phyloP scores from a whole-genome alignment of 331 rosid species.

The Spiraea crenata region DNA sequence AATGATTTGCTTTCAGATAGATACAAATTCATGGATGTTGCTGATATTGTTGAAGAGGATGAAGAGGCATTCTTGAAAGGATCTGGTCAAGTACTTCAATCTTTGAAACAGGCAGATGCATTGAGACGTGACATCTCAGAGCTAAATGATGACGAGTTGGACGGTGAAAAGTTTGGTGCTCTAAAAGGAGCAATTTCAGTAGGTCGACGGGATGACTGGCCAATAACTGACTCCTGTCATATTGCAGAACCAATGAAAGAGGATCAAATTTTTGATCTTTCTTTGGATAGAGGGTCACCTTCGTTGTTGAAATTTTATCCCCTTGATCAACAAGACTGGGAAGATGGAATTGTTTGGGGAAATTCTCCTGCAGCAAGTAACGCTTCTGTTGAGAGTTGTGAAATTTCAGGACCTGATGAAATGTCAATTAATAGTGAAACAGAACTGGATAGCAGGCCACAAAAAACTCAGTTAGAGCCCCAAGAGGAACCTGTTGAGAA shows the following conservation, averaged over 20 bases:
- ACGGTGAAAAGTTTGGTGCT: slow-evolving; percentile 49
- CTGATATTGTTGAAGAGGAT: slow-evolving; percentile 84
- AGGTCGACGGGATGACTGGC: slow-evolving; percentile 34
- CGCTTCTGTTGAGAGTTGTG: slow-evolving; percentile 49
- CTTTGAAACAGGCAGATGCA: slow-evolving; percentile 38
- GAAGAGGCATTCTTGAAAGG: slow-evolving; percentile 80
- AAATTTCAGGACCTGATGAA: slow-evolving; percentile 58
- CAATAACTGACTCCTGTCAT: slow-evolving; percentile 45
- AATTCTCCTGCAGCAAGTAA: slow-evolving; percentile 65
- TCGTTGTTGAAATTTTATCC: slow-evolving; percentile 52
- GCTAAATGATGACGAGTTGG: slow-evolving; percentile 44
- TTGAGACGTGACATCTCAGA: slow-evolving; percentile 39
- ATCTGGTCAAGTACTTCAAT: slow-evolving; percentile 41
- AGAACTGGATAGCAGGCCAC: slow-evolving; percentile 47
- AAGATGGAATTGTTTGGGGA: slow-evolving; percentile 81
- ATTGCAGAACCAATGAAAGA: slow-evolving; percentile 73
- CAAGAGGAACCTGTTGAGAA: slow-evolving; percentile 39
- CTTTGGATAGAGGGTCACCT: slow-evolving; percentile 38
- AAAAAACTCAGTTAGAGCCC: slow-evolving; percentile 32
- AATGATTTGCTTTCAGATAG: slow-evolving; percentile 50
- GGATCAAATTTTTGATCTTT: slow-evolving; percentile 30
- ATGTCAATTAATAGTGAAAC: slow-evolving; percentile 44
- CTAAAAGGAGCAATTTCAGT: slow-evolving; percentile 44
- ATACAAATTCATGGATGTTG: slow-evolving; percentile 47
- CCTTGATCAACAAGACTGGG: slow-evolving; percentile 94